A percentile compares a stretch with the other conserved stretches of the same genome.
Conservation (phyloP, 768 basidiomycete species). For the Tylopilus rubrobrunneus region DNA sequence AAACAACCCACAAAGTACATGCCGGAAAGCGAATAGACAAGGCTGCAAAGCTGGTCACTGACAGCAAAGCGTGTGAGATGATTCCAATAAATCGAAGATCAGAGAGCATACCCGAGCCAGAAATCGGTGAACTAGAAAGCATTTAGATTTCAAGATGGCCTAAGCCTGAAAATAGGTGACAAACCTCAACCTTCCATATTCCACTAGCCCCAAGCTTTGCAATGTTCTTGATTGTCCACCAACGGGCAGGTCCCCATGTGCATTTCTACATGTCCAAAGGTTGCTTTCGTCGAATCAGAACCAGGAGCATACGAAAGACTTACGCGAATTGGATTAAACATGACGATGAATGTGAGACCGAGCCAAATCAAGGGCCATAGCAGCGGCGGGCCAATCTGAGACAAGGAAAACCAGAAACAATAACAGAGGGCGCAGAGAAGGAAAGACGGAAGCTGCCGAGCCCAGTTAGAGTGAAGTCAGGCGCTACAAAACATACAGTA, state of each 20-base stretch:
- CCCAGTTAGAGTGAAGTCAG: background rate
- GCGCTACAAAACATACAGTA: constrained; percentile 23
- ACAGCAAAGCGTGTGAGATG: constrained; percentile 3
- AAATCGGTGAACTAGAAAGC: constrained; percentile 69
- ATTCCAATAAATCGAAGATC: background rate
- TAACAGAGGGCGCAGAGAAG: constrained; percentile 69
- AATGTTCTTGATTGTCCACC: constrained; percentile 73
- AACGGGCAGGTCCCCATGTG: constrained; percentile 41
- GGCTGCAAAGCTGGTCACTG: constrained; percentile 81
- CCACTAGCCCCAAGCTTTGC: constrained; percentile 68
- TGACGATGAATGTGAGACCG: constrained; percentile 48
- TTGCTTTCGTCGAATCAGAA: background rate
- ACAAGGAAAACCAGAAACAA: constrained; percentile 83
- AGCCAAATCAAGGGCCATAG: constrained; percentile 86
- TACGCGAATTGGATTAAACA: constrained; percentile 77
- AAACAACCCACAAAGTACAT: constrained; percentile 73
- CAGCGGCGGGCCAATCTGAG: constrained; percentile 62
- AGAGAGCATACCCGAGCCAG: constrained; percentile 70
- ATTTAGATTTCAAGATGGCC: constrained; percentile 2
- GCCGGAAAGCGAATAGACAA: constrained; percentile 70
- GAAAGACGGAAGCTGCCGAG: constrained; percentile 67
- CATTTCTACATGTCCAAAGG: constrained; percentile 38
- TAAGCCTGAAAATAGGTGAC: background rate
- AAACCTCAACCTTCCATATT: constrained; percentile 67
- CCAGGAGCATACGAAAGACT: constrained; percentile 1